Conservation (phyloP, 495 filamentous ascomycete genomes). For the Penicillium cosmopolitanum region DNA sequence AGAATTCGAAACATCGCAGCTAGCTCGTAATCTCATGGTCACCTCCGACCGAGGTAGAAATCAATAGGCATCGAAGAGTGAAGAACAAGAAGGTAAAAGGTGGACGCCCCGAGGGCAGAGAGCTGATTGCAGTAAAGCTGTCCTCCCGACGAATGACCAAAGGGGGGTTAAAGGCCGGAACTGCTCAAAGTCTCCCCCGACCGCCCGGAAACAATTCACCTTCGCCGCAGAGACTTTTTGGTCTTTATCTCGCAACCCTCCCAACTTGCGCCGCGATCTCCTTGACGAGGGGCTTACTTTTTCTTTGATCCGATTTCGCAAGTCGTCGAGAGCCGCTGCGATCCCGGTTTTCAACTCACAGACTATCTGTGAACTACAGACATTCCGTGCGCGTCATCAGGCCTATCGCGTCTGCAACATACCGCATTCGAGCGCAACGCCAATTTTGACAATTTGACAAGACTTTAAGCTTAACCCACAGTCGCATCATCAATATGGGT, state of each 20-base stretch:
- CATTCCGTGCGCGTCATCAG: background rate
- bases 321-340: slow-evolving; percentile 3
- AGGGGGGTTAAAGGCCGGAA: slow-evolving; percentile 26
- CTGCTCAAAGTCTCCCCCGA: slow-evolving; percentile 25
- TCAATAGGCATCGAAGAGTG: slow-evolving; percentile 36
- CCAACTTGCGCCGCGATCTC: slow-evolving; percentile 23
- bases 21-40: slow-evolving; percentile 50
- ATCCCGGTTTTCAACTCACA: background rate
- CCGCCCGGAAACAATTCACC: slow-evolving; percentile 27
- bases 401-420: slow-evolving; percentile 1
- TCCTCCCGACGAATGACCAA: slow-evolving; percentile 20
- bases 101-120: slow-evolving; percentile 6
- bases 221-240: slow-evolving; percentile 28
- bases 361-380: background rate
- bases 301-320: slow-evolving; percentile 4
- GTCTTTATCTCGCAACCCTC: slow-evolving; percentile 7
- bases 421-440: slow-evolving; percentile 21
- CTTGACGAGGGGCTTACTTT: slow-evolving; percentile 19
- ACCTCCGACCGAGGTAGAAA: slow-evolving; percentile 38
- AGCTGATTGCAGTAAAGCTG: slow-evolving; percentile 31
- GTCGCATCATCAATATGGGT: slow-evolving; percentile 70
- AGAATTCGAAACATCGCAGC: slow-evolving; percentile 83
- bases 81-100: slow-evolving; percentile 7
- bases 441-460: slow-evolving; percentile 10
- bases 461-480: slow-evolving; percentile 8